Evolutionary conservation across 2,329 filamentous ascomycete genomes (phyloP), one percentile per base, ranked within the genome.

Genomic region (Elsinoe batatas): DNA sequence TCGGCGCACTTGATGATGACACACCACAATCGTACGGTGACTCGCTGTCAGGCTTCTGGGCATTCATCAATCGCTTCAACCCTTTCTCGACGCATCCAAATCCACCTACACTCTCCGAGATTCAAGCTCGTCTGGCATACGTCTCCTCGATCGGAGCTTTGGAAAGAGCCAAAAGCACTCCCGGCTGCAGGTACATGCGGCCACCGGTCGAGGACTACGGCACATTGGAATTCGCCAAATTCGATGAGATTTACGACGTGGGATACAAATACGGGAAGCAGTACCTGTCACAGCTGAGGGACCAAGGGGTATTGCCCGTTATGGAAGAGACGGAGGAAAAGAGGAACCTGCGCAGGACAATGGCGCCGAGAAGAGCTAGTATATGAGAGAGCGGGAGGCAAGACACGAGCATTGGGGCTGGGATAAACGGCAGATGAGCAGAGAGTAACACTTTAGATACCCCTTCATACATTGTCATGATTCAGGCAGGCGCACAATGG

Each of bases 1-100:
- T 98, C 1, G 94, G 94, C 20, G 84, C 88, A 8, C 76, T 97
- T 1, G 91, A 98, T 64, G 91, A 97, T 65, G 83, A 94, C 66
- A 88, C 86, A 0, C 93, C 93, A 0, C 94, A 98, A 69, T 80
- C 80, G 1, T 98, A 95, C 66, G 93, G 94, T 54, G 93, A 98
- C 73, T 91, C 89, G 0, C 79, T 98, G 0, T 96, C 91, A 0
- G 93, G 93, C 1, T 84, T 95, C 68, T 98, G 94, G 94, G 88
- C 91, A 0, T 85, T 94, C 43, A 74, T 91, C 65, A 98, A 98
- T 68, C 82, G 94, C 44, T 98, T 93, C 93, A 98, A 98, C 63
- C 91, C 93, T 0, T 91, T 98, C 69, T 94, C 88, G 0, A 78
- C 80, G 1, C 83, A 84, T 58, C 87, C 93, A 0, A 98, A 98